A percentile compares a stretch with the other conserved stretches of the same genome.
These are phyloP conservation scores for Globisporangium lucens DNA, from an alignment of 352 stramenopile species.

Conservation along the genomic window DNA sequence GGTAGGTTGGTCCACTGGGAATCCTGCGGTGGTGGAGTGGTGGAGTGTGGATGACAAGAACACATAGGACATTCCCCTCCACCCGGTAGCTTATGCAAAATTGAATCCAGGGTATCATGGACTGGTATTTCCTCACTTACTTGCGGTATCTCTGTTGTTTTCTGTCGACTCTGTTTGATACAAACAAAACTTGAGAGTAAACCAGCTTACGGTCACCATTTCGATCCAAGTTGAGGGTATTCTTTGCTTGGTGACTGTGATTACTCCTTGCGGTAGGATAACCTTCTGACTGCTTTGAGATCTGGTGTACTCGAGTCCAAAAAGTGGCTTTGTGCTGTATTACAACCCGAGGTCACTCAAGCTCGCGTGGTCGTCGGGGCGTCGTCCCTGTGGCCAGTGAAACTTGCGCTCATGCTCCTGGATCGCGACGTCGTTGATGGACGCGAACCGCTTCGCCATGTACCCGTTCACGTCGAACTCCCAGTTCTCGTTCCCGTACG, in stretches of 20 bases:
- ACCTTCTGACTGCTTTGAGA: neutral
- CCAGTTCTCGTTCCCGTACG: conserved; percentile 90
- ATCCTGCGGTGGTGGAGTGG: no score
- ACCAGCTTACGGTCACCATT: neutral
- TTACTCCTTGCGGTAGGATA: neutral
- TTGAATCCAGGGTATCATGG: no score
- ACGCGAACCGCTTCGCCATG: conserved; percentile 80
- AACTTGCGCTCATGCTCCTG: conserved; percentile 61
- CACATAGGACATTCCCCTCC: no score
- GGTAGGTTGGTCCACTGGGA: no score
- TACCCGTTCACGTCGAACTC: conserved; percentile 73
- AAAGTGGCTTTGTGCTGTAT: neutral
- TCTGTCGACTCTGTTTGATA: no score
- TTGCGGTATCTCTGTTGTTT: no score
- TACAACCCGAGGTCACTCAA: conserved; percentile 15
- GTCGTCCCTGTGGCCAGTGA: conserved; percentile 45
- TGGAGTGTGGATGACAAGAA: no score
- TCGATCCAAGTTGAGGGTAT: neutral
- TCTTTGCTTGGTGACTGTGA: neutral
- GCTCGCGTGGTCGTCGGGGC: conserved; percentile 31
- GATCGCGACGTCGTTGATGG: conserved; percentile 86
- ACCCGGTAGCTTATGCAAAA: no score
- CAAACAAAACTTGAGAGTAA: no score
- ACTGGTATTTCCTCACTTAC: no score
- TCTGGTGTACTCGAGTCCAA: neutral